These are phyloP conservation scores for Uronychia binucleata DNA, from an alignment of 73 alveolate species.

Conservation along the genomic window DNA sequence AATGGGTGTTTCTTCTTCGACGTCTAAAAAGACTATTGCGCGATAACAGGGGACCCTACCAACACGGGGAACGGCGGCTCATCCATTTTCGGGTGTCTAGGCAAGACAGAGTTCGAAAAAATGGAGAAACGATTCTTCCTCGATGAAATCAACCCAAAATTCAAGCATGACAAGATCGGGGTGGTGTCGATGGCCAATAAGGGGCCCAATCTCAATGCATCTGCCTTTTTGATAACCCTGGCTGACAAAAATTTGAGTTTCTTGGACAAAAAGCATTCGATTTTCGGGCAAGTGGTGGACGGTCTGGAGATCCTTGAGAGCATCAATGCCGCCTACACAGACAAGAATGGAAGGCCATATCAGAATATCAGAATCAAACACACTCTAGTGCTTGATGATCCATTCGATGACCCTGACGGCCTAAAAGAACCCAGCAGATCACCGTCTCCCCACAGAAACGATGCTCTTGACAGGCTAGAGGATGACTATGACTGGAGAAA, in stretches of 20 bases:
- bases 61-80: conserved; percentile 76
- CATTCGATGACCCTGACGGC: conserved; percentile 88
- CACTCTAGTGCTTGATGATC: conserved; percentile 91
- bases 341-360: conserved; percentile 88
- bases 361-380: conserved; percentile 93
- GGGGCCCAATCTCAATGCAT: conserved; percentile 94
- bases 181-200: conserved; percentile 93
- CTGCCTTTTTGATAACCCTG: conserved; percentile 94
- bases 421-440: conserved; percentile 85
- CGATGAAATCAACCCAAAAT: conserved; percentile 90
- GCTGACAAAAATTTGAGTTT: conserved; percentile 66
- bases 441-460: conserved; percentile 69
- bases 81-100: conserved; percentile 65
- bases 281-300: conserved; percentile 95
- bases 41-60: conserved; percentile 87
- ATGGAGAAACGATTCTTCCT: conserved; percentile 64
- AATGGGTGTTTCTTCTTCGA: conserved; percentile 91
- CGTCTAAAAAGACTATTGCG: conserved; percentile 77
- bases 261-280: conserved; percentile 95
- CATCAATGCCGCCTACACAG: conserved; percentile 85
- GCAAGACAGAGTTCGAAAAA: neutral
- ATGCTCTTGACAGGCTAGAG: conserved; percentile 3
- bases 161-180: conserved; percentile 85
- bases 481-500: conserved; percentile 41
- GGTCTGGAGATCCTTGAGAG: conserved; percentile 90